Evolutionary conservation across 768 basidiomycete genomes (phyloP).

Genomic region (Suillus lakei): DNA sequence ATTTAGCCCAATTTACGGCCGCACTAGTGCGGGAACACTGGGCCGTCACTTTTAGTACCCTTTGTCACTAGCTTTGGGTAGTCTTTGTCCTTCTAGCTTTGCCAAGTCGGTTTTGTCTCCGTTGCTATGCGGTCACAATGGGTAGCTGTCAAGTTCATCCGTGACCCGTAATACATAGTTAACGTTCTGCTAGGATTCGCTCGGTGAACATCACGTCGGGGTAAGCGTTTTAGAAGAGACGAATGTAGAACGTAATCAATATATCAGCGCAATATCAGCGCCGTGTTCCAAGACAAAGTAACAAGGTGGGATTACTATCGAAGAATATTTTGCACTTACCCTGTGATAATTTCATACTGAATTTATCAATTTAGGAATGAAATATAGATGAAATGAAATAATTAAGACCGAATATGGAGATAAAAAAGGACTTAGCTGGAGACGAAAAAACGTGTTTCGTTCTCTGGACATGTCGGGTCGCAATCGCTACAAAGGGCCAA

Average conservation of each 20-base stretch:
- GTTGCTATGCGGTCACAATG: slow-evolving; percentile 23
- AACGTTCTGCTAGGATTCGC: background rate
- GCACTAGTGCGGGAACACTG: slow-evolving; percentile 8
- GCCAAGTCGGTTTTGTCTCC: slow-evolving; percentile 15
- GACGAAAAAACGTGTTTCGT: slow-evolving; percentile 82
- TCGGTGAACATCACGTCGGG: slow-evolving; percentile 6
- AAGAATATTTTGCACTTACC: background rate
- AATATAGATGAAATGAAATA: slow-evolving; percentile 25
- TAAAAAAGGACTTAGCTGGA: slow-evolving; percentile 46
- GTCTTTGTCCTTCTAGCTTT: slow-evolving; percentile 17
- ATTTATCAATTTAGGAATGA: slow-evolving; percentile 15
- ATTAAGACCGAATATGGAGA: slow-evolving; percentile 22
- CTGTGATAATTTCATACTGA: background rate
- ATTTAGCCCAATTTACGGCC: slow-evolving; percentile 3
- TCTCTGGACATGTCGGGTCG: slow-evolving; percentile 64
- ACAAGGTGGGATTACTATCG: background rate
- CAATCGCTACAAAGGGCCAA: slow-evolving; percentile 53
- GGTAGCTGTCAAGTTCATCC: slow-evolving; percentile 4
- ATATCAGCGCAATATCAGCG: slow-evolving; percentile 14
- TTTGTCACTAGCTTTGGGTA: slow-evolving; percentile 22
- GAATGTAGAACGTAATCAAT: slow-evolving; percentile 16
- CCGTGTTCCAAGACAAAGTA: slow-evolving; percentile 6
- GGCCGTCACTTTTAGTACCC: slow-evolving; percentile 16
- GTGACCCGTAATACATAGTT: background rate
- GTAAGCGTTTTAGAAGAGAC: background rate